A percentile compares a stretch with the other conserved stretches of the same genome.
Conservation (phyloP, 495 filamentous ascomycete species). For the Pseudevernia furfuracea region DNA sequence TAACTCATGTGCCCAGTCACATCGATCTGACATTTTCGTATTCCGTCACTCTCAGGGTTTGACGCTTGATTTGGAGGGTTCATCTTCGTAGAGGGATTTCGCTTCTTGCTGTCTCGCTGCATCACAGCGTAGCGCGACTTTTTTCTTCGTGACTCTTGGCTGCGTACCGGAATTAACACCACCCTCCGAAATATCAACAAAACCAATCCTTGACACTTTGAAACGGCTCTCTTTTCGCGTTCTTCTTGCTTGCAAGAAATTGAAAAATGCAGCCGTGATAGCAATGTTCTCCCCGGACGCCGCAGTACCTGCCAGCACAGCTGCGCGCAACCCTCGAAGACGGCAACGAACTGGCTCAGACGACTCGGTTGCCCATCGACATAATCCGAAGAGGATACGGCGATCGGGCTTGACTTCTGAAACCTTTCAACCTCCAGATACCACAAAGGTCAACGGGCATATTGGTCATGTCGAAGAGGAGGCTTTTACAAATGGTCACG, state of each 20-base stretch:
- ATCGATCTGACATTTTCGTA: background rate
- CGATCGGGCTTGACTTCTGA: slow-evolving; percentile 52
- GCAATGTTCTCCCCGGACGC: slow-evolving; percentile 59
- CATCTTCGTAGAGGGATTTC: background rate
- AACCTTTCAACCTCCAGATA: slow-evolving; percentile 36
- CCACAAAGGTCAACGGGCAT: slow-evolving; percentile 22
- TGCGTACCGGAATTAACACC: slow-evolving; percentile 14
- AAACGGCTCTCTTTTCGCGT: background rate
- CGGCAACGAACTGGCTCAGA: slow-evolving; percentile 59
- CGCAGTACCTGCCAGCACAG: slow-evolving; percentile 37
- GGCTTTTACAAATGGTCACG: slow-evolving; percentile 34
- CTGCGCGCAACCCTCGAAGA: slow-evolving; percentile 54
- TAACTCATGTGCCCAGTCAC: background rate
- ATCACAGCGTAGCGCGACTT: slow-evolving; percentile 3
- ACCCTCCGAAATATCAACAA: slow-evolving; percentile 15
- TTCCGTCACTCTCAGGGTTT: background rate
- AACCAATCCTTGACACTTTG: background rate
- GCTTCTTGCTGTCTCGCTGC: background rate
- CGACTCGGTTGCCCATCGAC: slow-evolving; percentile 55
- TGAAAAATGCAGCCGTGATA: slow-evolving; percentile 2
- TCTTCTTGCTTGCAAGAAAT: background rate
- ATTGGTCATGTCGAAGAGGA: slow-evolving; percentile 25
- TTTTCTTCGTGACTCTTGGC: background rate
- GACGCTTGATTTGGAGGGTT: background rate
- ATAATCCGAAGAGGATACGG: slow-evolving; percentile 62